Percentiles rank a stretch among this genome's conserved stretches.
phyloP scores from a whole-genome alignment of 2,329 filamentous ascomycete species.

The Ophiostoma ips region DNA sequence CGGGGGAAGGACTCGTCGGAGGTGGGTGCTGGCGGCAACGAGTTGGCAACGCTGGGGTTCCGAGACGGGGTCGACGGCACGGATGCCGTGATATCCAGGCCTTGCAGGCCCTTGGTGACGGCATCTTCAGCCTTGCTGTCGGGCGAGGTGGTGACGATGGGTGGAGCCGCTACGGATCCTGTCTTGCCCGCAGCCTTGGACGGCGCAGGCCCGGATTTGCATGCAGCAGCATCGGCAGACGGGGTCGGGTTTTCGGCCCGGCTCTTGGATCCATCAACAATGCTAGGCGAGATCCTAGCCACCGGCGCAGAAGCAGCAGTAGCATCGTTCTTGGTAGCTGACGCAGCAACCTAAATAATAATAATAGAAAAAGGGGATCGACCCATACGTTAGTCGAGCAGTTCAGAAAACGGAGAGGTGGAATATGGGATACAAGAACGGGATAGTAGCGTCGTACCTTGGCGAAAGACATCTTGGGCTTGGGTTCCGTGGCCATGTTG shows the following conservation, averaged over 20 bases:
- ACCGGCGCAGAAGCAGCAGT: conserved; percentile 6
- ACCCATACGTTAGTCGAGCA: too few species aligned
- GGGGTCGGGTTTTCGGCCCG: neutral
- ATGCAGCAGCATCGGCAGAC: neutral
- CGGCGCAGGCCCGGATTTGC: neutral
- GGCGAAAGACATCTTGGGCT: conserved; percentile 54
- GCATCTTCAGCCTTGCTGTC: neutral
- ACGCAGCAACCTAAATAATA: conserved; percentile 41
- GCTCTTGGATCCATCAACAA: neutral
- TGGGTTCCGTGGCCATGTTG: conserved; percentile 30
- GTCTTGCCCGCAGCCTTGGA: neutral
- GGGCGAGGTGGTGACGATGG: neutral
- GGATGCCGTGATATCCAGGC: neutral
- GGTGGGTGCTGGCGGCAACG: conserved; percentile 17
- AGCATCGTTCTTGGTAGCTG: conserved; percentile 26
- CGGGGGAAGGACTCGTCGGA: conserved; percentile 43
- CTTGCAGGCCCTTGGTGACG: neutral
- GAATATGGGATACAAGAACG: neutral
- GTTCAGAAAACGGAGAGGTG: too few species aligned
- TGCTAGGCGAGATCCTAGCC: neutral
- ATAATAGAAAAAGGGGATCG: too few species aligned
- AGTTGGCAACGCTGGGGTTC: neutral
- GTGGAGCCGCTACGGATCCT: neutral
- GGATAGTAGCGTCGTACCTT: conserved; percentile 41
- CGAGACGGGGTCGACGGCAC: neutral